These are phyloP conservation scores for Penicillium diatomitis DNA, from an alignment of 495 filamentous ascomycete species.

Conservation along the genomic window DNA sequence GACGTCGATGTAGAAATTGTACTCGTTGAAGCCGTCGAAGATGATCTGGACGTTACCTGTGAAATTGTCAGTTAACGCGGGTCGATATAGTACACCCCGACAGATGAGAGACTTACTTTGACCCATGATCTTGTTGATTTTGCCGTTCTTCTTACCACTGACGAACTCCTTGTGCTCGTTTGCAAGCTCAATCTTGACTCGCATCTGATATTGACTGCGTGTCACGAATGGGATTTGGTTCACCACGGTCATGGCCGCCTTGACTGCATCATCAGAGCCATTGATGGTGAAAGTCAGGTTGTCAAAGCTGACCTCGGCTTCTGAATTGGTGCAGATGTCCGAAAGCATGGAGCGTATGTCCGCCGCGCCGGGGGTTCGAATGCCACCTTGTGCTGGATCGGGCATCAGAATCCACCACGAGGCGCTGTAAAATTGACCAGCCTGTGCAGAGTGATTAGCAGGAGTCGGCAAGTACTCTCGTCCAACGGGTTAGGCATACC, in stretches of 20 bases:
- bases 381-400: slow-evolving; percentile 47
- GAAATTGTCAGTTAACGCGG: slow-evolving; percentile 1
- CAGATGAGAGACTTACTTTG: slow-evolving; percentile 52
- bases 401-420: slow-evolving; percentile 89
- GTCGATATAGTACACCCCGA: not conserved
- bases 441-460: slow-evolving; percentile 34
- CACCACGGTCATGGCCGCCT: slow-evolving; percentile 84
- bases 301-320: slow-evolving; percentile 89
- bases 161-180: slow-evolving; percentile 99
- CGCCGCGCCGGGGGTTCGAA: slow-evolving; percentile 58
- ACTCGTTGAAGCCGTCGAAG: slow-evolving; percentile 98
- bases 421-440: slow-evolving; percentile 94
- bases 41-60: slow-evolving; percentile 91
- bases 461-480: not conserved
- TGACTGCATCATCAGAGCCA: slow-evolving; percentile 91
- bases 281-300: slow-evolving; percentile 89
- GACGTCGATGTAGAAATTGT: slow-evolving; percentile 99
- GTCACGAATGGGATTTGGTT: slow-evolving; percentile 85
- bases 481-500: slow-evolving; percentile 38
- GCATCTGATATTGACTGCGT: slow-evolving; percentile 80
- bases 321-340: slow-evolving; percentile 92
- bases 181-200: slow-evolving; percentile 95
- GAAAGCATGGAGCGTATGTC: slow-evolving; percentile 86
- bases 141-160: slow-evolving; percentile 98
- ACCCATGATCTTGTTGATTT: slow-evolving; percentile 99